These are phyloP conservation scores for Hanseniaspora sp. DNA, from an alignment of 1,139 yeast species.

Conservation along the genomic window DNA sequence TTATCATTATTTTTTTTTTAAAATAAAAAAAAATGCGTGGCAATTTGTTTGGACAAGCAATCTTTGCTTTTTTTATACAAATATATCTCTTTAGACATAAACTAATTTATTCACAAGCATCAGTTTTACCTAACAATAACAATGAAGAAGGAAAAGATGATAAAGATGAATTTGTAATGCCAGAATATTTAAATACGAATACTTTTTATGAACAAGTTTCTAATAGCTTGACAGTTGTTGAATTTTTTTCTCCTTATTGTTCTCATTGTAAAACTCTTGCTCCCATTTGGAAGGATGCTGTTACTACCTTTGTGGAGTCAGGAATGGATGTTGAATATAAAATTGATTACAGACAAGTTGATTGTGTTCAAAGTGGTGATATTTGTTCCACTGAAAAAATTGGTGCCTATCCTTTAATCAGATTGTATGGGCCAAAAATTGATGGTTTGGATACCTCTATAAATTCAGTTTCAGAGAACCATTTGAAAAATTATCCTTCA, in stretches of 20 bases:
- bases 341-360: conserved; percentile 54
- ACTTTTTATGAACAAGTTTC: conserved; percentile 38
- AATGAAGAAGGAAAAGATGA: not conserved
- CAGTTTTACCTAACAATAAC: not conserved
- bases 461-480: not conserved
- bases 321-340: conserved; percentile 27
- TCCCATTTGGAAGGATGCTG: conserved; percentile 55
- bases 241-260: conserved; percentile 62
- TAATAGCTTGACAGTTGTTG: conserved; percentile 45
- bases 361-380: conserved; percentile 64
- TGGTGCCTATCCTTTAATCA: conserved; percentile 44
- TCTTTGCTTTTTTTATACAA: too few relatives aligned
- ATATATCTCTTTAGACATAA: too few relatives aligned
- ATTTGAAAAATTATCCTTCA: conserved; percentile 37
- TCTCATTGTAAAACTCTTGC: conserved; percentile 55
- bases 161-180: conserved; percentile 21
- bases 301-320: conserved; percentile 31
- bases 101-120: not conserved
- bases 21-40: too few relatives aligned
- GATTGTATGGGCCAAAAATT: conserved; percentile 46
- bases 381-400: conserved; percentile 54
- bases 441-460: conserved; percentile 25
- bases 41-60: too few relatives aligned
- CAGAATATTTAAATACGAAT: conserved; percentile 27
- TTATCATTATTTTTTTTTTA: too few relatives aligned